Conservation (phyloP, 345 rosid species). For the Eucalyptus victrix region DNA sequence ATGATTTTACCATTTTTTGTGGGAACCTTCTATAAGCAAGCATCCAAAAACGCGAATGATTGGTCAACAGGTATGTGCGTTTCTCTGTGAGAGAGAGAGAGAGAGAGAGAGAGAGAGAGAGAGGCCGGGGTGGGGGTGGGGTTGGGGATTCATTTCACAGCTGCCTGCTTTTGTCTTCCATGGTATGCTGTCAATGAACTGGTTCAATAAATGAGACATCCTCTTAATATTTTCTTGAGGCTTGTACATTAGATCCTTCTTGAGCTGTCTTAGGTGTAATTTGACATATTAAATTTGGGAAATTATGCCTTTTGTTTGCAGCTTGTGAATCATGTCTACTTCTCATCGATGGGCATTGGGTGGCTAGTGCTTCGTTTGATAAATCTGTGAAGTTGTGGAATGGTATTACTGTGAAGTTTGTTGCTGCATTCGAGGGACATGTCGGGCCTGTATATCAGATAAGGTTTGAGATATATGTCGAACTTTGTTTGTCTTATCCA, state of each 20-base stretch:
- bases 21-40: slow-evolving; percentile 81
- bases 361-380: slow-evolving; percentile 96
- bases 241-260: not conserved
- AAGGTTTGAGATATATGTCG: slow-evolving; percentile 25
- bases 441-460: slow-evolving; percentile 89
- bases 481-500: not conserved
- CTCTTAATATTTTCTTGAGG: not conserved
- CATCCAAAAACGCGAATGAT: slow-evolving; percentile 71
- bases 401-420: slow-evolving; percentile 74
- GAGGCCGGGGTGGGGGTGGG: not conserved
- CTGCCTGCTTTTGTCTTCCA: not conserved
- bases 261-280: not conserved
- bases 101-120: not conserved
- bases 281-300: not conserved
- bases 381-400: slow-evolving; percentile 88
- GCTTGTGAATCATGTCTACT: slow-evolving; percentile 89
- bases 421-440: slow-evolving; percentile 82
- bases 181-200: not conserved
- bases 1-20: slow-evolving; percentile 89
- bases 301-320: slow-evolving; percentile 12
- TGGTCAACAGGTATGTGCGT: slow-evolving; percentile 57
- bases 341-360: slow-evolving; percentile 95
- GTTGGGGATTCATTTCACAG: not conserved
- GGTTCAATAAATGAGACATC: not conserved
- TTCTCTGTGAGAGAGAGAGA: not conserved